phyloP scores from a whole-genome alignment of 2,329 filamentous ascomycete species.

The Cercospora citrullina region DNA sequence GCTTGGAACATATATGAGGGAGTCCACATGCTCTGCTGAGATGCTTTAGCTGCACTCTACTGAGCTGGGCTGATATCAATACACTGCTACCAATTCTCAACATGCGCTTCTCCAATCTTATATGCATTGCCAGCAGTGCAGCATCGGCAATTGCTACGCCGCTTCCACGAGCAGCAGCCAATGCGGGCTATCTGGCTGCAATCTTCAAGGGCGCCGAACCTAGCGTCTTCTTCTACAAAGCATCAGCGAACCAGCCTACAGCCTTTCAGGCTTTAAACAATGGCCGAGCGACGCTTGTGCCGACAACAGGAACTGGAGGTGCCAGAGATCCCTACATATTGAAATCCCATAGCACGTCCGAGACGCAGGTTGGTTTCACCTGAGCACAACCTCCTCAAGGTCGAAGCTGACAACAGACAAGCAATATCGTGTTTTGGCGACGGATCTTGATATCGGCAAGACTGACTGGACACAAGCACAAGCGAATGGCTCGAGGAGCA shows the following conservation, averaged over 20 bases:
- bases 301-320: neutral
- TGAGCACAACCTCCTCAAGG: neutral
- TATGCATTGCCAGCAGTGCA: neutral
- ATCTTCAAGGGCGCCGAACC: constrained; percentile 1
- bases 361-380: neutral
- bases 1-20: neutral
- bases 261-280: neutral
- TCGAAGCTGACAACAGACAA: neutral
- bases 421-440: constrained; percentile 1
- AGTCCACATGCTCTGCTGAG: neutral
- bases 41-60: neutral
- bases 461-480: neutral
- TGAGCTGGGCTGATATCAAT: neutral
- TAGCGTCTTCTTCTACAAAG: constrained; percentile 8
- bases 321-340: constrained; percentile 2
- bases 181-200: neutral
- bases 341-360: constrained; percentile 2
- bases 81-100: neutral
- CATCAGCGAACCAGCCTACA: neutral
- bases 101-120: neutral
- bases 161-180: neutral
- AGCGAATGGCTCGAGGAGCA: neutral
- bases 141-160: neutral
- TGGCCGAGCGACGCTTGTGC: neutral
- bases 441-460: neutral